Conservation (phyloP, 495 filamentous ascomycete genomes). For the Penicillium antarcticum region DNA sequence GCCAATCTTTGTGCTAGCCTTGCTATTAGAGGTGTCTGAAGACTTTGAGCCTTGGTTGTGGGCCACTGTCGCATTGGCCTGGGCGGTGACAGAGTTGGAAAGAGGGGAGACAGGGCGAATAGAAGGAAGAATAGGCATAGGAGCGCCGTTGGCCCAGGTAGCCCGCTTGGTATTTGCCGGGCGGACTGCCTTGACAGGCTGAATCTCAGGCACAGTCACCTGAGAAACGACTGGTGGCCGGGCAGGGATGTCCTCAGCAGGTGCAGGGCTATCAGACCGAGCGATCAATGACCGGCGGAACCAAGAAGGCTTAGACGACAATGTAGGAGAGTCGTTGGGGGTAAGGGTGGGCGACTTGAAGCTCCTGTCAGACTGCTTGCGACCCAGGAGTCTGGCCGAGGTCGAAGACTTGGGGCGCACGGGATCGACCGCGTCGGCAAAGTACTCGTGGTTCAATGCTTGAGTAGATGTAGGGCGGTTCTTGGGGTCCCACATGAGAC, state of each 20-base stretch:
- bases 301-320: slow-evolving; percentile 87
- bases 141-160: slow-evolving; percentile 88
- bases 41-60: slow-evolving; percentile 24
- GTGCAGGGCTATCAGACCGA: slow-evolving; percentile 56
- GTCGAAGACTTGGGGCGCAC: slow-evolving; percentile 87
- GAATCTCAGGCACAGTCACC: slow-evolving; percentile 47
- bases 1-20: slow-evolving; percentile 86
- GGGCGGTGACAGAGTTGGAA: slow-evolving; percentile 87
- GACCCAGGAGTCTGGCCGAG: slow-evolving; percentile 68
- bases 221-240: slow-evolving; percentile 51
- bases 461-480: slow-evolving; percentile 90
- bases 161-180: slow-evolving; percentile 68
- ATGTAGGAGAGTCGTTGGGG: slow-evolving; percentile 60
- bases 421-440: slow-evolving; percentile 92
- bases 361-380: slow-evolving; percentile 81
- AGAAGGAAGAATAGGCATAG: slow-evolving; percentile 96
- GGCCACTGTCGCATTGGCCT: slow-evolving; percentile 56
- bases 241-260: slow-evolving; percentile 35
- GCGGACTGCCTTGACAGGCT: slow-evolving; percentile 50
- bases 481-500: slow-evolving; percentile 99
- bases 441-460: slow-evolving; percentile 91
- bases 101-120: slow-evolving; percentile 93
- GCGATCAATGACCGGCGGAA: slow-evolving; percentile 90
- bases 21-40: slow-evolving; percentile 43
- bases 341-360: slow-evolving; percentile 60